These are phyloP conservation scores for Xylaria hypoxylon DNA, from an alignment of 2,329 filamentous ascomycete species.

Conservation along the genomic window DNA sequence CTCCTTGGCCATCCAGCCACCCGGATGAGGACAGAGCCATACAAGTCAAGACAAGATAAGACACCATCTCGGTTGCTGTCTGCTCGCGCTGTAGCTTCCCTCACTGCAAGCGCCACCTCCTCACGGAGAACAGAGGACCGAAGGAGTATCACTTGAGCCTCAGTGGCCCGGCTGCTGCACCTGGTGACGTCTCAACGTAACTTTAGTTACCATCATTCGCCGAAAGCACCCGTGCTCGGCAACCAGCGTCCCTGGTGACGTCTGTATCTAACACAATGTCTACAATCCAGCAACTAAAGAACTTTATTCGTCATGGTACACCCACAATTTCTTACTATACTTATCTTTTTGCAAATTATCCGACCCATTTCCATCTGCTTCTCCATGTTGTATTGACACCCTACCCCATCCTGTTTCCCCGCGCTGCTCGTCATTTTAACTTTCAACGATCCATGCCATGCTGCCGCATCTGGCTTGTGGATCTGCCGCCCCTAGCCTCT, in stretches of 20 bases:
- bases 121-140: constrained; percentile 3
- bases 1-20: background rate
- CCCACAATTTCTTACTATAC: constrained; percentile 44
- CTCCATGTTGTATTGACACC: background rate
- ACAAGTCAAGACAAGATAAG: background rate
- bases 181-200: constrained; percentile 35
- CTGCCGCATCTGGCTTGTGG: constrained; percentile 22
- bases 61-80: background rate
- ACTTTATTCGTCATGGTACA: constrained; percentile 91
- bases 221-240: constrained; percentile 26
- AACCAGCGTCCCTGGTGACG: constrained; percentile 40
- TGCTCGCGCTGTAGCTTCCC: background rate
- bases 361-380: background rate
- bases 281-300: constrained; percentile 94
- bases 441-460: constrained; percentile 16
- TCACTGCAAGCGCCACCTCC: background rate
- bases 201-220: constrained; percentile 26
- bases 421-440: constrained; percentile 13
- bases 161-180: constrained; percentile 28
- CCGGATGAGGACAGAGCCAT: background rate
- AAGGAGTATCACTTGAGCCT: constrained; percentile 28
- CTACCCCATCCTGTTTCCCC: constrained; percentile 13
- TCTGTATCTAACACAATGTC: constrained; percentile 61
- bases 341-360: constrained; percentile 10
- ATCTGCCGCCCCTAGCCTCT: constrained; percentile 33